Evolutionary conservation across 2,329 filamentous ascomycete species (phyloP).

Genomic region (Cladophialophora exuberans): DNA sequence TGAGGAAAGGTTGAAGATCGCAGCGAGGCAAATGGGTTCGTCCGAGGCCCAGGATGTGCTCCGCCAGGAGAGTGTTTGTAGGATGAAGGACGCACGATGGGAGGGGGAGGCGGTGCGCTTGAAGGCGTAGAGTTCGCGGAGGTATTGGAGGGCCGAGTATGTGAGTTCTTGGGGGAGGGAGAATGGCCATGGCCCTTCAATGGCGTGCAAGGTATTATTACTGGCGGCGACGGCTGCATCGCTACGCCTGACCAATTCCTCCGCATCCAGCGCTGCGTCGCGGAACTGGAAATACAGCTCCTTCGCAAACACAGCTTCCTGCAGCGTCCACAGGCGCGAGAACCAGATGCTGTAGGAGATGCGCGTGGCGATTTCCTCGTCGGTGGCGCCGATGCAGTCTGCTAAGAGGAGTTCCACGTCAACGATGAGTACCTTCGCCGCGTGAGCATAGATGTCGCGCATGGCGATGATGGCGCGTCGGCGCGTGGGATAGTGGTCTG

Average conservation of each 20-base stretch:
- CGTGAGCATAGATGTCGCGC: not conserved
- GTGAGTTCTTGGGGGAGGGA: not conserved
- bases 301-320: not conserved
- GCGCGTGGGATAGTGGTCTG: not conserved
- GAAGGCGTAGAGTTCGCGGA: conserved; percentile 6
- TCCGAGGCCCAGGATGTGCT: not conserved
- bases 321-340: not conserved
- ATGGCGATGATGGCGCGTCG: conserved; percentile 1
- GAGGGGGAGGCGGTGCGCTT: not conserved
- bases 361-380: conserved; percentile 1
- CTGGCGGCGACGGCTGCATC: not conserved
- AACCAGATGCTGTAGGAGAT: conserved; percentile 8
- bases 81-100: not conserved
- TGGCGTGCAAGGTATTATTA: too few species aligned
- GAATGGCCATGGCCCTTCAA: not conserved
- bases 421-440: not conserved
- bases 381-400: too few species aligned
- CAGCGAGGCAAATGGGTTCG: conserved; percentile 1
- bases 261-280: not conserved
- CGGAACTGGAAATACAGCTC: conserved; percentile 3
- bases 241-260: not conserved
- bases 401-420: conserved; percentile 1
- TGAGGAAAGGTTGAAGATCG: not conserved
- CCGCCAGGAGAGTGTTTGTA: conserved; percentile 4
- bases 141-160: not conserved